phyloP scores from a whole-genome alignment of 2,329 filamentous ascomycete genomes.

The Basipetospora sp. region DNA sequence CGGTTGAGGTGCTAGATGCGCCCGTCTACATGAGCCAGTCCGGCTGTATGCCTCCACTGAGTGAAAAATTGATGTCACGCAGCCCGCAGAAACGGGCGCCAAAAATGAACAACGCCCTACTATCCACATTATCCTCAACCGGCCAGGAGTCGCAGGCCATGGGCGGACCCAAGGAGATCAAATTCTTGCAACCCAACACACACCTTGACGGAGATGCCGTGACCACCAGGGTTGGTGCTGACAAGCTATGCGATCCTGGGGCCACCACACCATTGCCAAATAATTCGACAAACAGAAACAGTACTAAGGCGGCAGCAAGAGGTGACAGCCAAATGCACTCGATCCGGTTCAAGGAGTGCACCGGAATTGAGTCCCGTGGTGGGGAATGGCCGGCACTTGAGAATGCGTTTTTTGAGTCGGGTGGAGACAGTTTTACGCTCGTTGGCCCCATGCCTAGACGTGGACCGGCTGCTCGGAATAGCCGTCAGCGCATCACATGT shows the following conservation, averaged over 20 bases:
- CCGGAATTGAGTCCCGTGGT: conserved; percentile 12
- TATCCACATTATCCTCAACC: background rate
- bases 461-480: background rate
- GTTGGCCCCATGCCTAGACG: conserved; percentile 29
- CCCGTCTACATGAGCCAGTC: conserved; percentile 32
- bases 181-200: conserved; percentile 29
- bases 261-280: no score
- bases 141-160: background rate
- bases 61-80: no score
- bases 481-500: background rate
- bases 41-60: no score
- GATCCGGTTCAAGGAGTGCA: conserved; percentile 8
- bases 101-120: background rate
- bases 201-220: conserved; percentile 18
- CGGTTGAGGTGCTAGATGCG: conserved; percentile 34
- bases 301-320: background rate
- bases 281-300: no score
- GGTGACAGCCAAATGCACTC: no score
- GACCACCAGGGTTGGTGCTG: no score
- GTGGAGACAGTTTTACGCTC: conserved; percentile 25
- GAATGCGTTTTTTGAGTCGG: conserved; percentile 20
- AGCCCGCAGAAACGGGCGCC: background rate
- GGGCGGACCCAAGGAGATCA: conserved; percentile 11
- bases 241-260: no score
- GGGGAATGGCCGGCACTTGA: conserved; percentile 20